A percentile compares a stretch with the other conserved stretches of the same genome.
phyloP scores from a whole-genome alignment of 768 basidiomycete genomes.

The Russula compacta region DNA sequence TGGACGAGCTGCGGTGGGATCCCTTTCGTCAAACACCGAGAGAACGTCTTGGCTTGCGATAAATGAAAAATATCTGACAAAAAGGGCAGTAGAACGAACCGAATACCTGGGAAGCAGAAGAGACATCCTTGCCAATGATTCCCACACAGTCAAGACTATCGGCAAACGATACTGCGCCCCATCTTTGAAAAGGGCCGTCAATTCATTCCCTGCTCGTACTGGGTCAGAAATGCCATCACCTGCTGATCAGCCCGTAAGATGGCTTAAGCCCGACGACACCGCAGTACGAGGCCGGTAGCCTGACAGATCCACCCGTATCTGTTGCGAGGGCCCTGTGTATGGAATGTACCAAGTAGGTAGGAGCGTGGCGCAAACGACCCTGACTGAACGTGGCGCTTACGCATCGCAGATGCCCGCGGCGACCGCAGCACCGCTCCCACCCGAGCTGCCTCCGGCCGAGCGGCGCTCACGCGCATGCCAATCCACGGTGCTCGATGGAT shows the following conservation, averaged over 20 bases:
- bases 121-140: conserved; percentile 51
- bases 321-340: conserved; percentile 71
- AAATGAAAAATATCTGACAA: background rate
- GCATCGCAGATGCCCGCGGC: conserved; percentile 74
- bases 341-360: background rate
- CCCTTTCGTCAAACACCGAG: conserved; percentile 47
- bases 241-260: conserved; percentile 84
- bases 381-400: conserved; percentile 38
- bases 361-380: background rate
- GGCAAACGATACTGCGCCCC: conserved; percentile 89
- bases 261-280: conserved; percentile 90
- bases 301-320: conserved; percentile 91
- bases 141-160: conserved; percentile 95
- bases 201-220: background rate
- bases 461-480: conserved; percentile 34
- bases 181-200: conserved; percentile 36
- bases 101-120: conserved; percentile 46
- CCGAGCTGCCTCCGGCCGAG: conserved; percentile 88
- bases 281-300: conserved; percentile 91
- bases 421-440: conserved; percentile 92
- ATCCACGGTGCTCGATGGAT: conserved; percentile 18
- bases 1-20: conserved; percentile 61
- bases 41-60: conserved; percentile 25
- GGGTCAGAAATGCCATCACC: conserved; percentile 37
- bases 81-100: conserved; percentile 35